These are phyloP conservation scores for Tuber calosporum DNA, from an alignment of 495 filamentous ascomycete genomes.

Conservation along the genomic window DNA sequence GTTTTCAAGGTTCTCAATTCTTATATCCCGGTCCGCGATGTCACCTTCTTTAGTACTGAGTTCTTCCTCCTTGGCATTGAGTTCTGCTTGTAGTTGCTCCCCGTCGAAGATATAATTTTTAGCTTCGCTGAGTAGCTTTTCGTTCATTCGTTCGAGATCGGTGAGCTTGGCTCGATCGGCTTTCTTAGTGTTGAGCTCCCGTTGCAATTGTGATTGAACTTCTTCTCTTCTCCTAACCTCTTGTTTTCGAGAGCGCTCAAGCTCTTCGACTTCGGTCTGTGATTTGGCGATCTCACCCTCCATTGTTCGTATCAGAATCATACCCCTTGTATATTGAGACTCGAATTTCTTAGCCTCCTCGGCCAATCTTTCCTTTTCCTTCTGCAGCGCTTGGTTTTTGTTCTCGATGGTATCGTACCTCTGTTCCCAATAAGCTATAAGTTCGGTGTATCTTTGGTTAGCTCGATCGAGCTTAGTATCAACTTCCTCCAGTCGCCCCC, in stretches of 20 bases:
- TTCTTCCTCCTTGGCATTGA: not conserved
- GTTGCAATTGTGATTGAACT: not conserved
- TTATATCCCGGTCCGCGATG: not conserved
- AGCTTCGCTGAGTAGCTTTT: not conserved
- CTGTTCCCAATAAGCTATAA: not conserved
- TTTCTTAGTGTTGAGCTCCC: not conserved
- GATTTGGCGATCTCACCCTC: conserved; percentile 1
- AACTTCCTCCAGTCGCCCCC: not conserved
- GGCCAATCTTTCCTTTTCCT: not conserved
- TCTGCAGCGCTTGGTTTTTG: not conserved
- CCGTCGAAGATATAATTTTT: not conserved
- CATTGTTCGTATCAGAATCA: not conserved
- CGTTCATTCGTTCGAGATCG: not conserved
- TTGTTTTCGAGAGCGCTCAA: not conserved
- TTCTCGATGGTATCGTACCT: not conserved
- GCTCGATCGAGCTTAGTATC: not conserved
- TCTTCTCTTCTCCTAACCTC: conserved; percentile 2
- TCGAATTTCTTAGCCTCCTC: conserved; percentile 2
- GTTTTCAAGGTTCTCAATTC: not conserved
- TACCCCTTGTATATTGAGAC: not conserved
- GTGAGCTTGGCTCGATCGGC: not conserved
- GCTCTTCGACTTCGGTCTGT: not conserved
- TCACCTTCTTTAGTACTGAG: not conserved
- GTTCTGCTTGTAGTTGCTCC: not conserved
- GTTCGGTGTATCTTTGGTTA: not conserved